Evolutionary conservation across 2,329 filamentous ascomycete genomes (phyloP).

Genomic region (Aspergillus fischeri): DNA sequence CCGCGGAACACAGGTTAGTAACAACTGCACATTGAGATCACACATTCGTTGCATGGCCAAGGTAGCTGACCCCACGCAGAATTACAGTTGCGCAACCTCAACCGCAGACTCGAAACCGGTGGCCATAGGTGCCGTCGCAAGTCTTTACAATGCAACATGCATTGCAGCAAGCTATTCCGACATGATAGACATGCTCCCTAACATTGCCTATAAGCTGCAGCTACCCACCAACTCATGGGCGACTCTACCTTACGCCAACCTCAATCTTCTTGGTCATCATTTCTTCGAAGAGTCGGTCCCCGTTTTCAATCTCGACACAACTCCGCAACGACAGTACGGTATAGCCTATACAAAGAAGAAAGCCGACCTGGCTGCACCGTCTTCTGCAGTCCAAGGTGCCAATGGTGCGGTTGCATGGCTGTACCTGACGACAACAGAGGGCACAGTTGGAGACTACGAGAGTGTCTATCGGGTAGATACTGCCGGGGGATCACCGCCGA

Average conservation of each 20-base stretch:
- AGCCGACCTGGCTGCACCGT: slow-evolving; percentile 59
- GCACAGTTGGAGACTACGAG: slow-evolving; percentile 60
- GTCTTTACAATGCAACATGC: slow-evolving; percentile 85
- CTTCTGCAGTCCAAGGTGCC: slow-evolving; percentile 55
- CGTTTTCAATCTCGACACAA: slow-evolving; percentile 72
- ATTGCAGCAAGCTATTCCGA: slow-evolving; percentile 66
- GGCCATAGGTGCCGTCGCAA: slow-evolving; percentile 70
- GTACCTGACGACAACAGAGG: slow-evolving; percentile 55
- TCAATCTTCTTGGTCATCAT: slow-evolving; percentile 70
- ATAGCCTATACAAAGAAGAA: slow-evolving; percentile 61
- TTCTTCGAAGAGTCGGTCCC: slow-evolving; percentile 72
- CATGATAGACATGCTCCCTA: slow-evolving; percentile 61
- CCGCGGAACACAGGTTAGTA: slow-evolving; percentile 62
- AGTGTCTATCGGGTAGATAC: slow-evolving; percentile 83
- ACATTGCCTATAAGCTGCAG: slow-evolving; percentile 64
- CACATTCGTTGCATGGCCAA: background rate
- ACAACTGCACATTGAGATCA: background rate
- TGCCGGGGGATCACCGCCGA: slow-evolving; percentile 71
- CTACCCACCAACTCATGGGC: slow-evolving; percentile 39
- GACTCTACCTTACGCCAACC: slow-evolving; percentile 51
- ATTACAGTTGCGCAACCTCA: slow-evolving; percentile 76
- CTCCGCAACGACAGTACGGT: slow-evolving; percentile 44
- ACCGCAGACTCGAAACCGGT: slow-evolving; percentile 60
- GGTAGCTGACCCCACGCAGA: slow-evolving; percentile 51
- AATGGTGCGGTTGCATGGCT: slow-evolving; percentile 76